Evolutionary conservation across 352 stramenopile genomes (phyloP), one percentile per base, ranked within the genome.

Genomic region (Thalassiosira oceanica): DNA sequence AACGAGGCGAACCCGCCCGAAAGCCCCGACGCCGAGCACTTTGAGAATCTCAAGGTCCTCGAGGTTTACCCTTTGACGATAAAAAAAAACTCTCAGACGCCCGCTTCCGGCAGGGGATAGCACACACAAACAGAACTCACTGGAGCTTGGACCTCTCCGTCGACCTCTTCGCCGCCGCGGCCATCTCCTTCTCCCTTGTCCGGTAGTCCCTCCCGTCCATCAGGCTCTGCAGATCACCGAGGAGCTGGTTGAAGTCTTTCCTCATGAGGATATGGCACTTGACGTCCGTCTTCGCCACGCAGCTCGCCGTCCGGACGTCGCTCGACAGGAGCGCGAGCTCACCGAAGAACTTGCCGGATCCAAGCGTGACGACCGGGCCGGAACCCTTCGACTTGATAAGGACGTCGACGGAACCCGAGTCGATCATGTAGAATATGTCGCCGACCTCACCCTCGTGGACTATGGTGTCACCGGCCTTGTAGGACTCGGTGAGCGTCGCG

Each of bases 21-120:
- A 98, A 3, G 95, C 96, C n/a, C 95, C 95, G 13, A 94, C 92
- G 11, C 95, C 95, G 18, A 98, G 93, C 29, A 92, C 96, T 52
- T 90, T 83, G 42, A 96, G 86, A 61, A 96, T 90, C 3, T 96
- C 90, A 4, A 98, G 72, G 70, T 98, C 93, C 50, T 89, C 83
- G 56, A 97, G 89, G 3, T 89, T 49, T 16, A 94, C 50, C 54
- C 42, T 78, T 26, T 18, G 29, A 24, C 6, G 46, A 21, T n/a
- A n/a, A n/a, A n/a, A 18, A 46, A n/a, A 43, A 52, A 28, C 3
- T 0, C 16, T 26, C 0, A 26, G 8, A 16, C 20, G 5, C n/a
- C n/a, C n/a, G n/a, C n/a, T n/a, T n/a, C n/a, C 23, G 39, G 15
- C 21, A 46, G 18, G n/a, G 2, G 4, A 31, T 58, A 24, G 28